Evolutionary conservation across 2,329 filamentous ascomycete genomes (phyloP).

Genomic region (Pseudocercospora ulei): DNA sequence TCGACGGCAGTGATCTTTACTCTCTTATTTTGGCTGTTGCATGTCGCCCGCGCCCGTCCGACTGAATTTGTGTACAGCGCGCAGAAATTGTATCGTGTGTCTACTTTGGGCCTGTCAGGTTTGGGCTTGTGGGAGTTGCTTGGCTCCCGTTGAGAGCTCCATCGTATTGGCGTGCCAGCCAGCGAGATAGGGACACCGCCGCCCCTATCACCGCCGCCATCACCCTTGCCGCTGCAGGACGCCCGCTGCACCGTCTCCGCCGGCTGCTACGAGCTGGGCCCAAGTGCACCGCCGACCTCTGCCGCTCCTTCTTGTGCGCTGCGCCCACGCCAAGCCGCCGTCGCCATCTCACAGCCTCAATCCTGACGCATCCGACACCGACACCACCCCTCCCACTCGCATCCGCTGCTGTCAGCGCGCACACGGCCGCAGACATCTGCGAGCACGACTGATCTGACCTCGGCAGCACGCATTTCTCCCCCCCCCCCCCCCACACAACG

Average conservation of each 20-base stretch:
- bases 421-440: slow-evolving; percentile 6
- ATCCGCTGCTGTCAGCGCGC: neutral
- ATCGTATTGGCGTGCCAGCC: neutral
- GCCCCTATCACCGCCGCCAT: slow-evolving; percentile 3
- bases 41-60: slow-evolving; percentile 34
- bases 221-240: too few species aligned
- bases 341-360: too few species aligned
- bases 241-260: too few species aligned
- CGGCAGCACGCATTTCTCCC: slow-evolving; percentile 11
- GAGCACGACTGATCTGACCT: slow-evolving; percentile 17
- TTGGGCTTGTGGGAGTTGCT: neutral
- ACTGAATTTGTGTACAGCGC: slow-evolving; percentile 39
- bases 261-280: too few species aligned
- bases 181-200: neutral
- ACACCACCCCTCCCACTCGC: slow-evolving; percentile 2
- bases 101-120: slow-evolving; percentile 1
- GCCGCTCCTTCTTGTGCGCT: too few species aligned
- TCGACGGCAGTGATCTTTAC: too few species aligned
- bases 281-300: too few species aligned
- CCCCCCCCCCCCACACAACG: slow-evolving; percentile 11
- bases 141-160: neutral
- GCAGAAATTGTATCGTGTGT: slow-evolving; percentile 5
- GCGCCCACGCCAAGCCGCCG: too few species aligned
- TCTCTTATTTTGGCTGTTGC: too few species aligned
- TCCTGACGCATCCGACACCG: neutral